Percentiles rank a stretch among this genome's conserved stretches.
Evolutionary conservation across 148 eudicot genomes (phyloP).

Genomic region (Amaranthus cruentus): DNA sequence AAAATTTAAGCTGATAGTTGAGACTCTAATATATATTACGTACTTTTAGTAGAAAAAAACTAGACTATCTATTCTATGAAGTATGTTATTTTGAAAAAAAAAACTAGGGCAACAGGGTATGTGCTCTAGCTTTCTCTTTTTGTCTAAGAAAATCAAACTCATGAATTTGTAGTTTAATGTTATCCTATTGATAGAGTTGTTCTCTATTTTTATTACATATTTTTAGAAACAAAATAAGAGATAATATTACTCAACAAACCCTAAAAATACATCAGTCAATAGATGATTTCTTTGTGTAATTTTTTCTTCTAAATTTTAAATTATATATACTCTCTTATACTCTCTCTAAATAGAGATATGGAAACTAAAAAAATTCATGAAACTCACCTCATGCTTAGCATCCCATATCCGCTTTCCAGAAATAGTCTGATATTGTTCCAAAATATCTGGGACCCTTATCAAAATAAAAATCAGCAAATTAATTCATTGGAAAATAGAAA

Average conservation of each 20-base stretch:
- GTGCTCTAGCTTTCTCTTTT: slow-evolving; percentile 32
- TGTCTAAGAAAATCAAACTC: slow-evolving; percentile 18
- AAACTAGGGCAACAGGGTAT: no score
- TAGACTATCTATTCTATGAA: no score
- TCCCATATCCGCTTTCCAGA: slow-evolving; percentile 80
- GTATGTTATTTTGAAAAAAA: no score
- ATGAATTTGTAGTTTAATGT: slow-evolving; percentile 16
- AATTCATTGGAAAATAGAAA: neutral
- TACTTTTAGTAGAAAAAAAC: no score
- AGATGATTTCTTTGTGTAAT: neutral
- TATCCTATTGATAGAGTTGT: slow-evolving; percentile 55
- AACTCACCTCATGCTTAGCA: slow-evolving; percentile 81
- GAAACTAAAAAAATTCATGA: neutral
- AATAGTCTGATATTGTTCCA: slow-evolving; percentile 55
- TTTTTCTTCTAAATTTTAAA: neutral
- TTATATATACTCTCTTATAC: no score
- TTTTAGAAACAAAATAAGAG: slow-evolving; percentile 25
- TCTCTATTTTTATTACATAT: slow-evolving; percentile 29
- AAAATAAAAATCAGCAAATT: neutral
- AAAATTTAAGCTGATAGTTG: no score
- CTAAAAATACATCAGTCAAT: slow-evolving; percentile 21
- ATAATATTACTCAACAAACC: slow-evolving; percentile 11
- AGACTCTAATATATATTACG: no score
- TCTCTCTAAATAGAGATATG: neutral
- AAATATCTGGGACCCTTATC: slow-evolving; percentile 53